Evolutionary conservation across 148 eudicot species (phyloP).

Genomic region (Rhododendron vialii): DNA sequence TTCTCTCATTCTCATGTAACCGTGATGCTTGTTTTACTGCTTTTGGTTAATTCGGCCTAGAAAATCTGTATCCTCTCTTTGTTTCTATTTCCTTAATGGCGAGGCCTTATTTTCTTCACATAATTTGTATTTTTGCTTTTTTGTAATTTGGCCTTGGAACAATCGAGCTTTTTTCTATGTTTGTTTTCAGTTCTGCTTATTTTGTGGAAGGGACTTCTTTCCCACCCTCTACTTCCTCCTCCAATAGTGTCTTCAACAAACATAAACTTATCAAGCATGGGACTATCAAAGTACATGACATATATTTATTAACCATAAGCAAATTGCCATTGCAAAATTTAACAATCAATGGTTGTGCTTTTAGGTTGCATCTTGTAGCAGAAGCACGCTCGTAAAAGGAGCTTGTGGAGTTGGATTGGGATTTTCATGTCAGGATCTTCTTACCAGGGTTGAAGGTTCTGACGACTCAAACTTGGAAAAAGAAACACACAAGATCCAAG

Average conservation of each 20-base stretch:
- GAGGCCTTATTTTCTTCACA: not conserved
- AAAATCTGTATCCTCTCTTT: not conserved
- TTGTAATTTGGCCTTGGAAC: not conserved
- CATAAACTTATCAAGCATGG: not conserved
- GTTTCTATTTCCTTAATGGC: not conserved
- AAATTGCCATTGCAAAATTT: not conserved
- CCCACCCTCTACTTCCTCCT: not conserved
- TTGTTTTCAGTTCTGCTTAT: not conserved
- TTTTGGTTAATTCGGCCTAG: not conserved
- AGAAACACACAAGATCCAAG: slow-evolving; percentile 39
- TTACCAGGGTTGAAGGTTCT: slow-evolving; percentile 36
- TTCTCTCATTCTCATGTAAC: not conserved
- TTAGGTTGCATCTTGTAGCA: slow-evolving; percentile 69
- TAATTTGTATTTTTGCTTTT: not conserved
- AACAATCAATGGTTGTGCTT: slow-evolving; percentile 16
- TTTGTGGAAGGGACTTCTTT: not conserved
- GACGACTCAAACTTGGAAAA: slow-evolving; percentile 33
- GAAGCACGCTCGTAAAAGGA: slow-evolving; percentile 78
- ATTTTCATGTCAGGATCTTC: slow-evolving; percentile 80
- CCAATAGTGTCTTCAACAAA: not conserved
- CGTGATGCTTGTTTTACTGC: not conserved
- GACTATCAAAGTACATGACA: not conserved
- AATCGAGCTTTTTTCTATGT: not conserved
- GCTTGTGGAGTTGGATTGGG: slow-evolving; percentile 96
- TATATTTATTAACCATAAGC: not conserved